Base-by-base conservation (phyloP, 2,329 filamentous ascomycete genomes). In the Coniella vitis region DNA sequence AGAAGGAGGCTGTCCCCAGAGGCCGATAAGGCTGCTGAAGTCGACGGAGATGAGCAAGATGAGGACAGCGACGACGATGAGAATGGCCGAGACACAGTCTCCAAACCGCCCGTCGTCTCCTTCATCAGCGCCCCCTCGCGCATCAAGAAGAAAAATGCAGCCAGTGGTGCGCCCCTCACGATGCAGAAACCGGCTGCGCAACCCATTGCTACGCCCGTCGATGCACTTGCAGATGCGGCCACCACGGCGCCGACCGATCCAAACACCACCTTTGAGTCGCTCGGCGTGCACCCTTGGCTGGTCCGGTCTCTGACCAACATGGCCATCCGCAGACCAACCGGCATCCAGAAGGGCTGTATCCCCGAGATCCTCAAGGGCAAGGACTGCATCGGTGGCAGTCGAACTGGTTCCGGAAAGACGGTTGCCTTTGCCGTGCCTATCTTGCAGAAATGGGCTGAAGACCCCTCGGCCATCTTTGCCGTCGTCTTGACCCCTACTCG, bases 381-480 rank as follows among this genome's bases (percentile, higher is more conserved):
- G 58, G 90, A 98, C 68, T 96, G 90, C 63, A 96, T 98, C 58
- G 93, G 93, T 62, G 90, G 90, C 34, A 95, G 88, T 62, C 79
- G 90, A 54, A 98, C 93, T 0, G 93, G 93, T 73, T 96, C 91
- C 12, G 93, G 93, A 69, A 98, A 98, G 72, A 98, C 93, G 3
- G 84, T 97, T 38, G 90, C 93, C 1, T 98, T 98, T 66, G 87
- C 91, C 1, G 89, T 90, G 9, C 93, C 93, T 0, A 95, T 98
- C 52, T 71, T 98, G 55, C 91, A 97, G 64, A 86, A 85, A 66
- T 97, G 90, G 90, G 83, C 91, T 2, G 79, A 90, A 61, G 90
- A 98, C 69, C 93, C 93, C 1, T 84, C 85, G 51, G 93, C 89
- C 38, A 91, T 97, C 58, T 98, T 88, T 65, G 91, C 82, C 2